Percentiles rank a stretch among this genome's conserved stretches.
Conservation (phyloP, 495 filamentous ascomycete genomes). For the Hypoxylon fragiforme region DNA sequence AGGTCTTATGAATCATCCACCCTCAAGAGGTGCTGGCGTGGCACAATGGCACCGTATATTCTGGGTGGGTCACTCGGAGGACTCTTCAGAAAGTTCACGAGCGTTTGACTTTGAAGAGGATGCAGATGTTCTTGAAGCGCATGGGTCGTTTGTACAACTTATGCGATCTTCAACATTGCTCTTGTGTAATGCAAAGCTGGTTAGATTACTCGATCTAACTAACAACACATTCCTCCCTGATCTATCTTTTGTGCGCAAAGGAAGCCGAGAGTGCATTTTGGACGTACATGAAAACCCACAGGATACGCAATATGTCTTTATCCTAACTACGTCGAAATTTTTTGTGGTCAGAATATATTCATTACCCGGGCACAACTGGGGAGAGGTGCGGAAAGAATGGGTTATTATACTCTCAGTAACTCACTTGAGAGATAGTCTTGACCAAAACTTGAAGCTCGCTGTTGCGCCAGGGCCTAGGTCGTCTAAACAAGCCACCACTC, state of each 20-base stretch:
- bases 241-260: conserved; percentile 15
- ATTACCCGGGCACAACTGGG: conserved; percentile 18
- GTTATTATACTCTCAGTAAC: conserved; percentile 28
- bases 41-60: conserved; percentile 34
- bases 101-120: conserved; percentile 23
- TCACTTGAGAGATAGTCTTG: conserved; percentile 33
- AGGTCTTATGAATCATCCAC: conserved; percentile 26
- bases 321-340: conserved; percentile 34
- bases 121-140: conserved; percentile 6
- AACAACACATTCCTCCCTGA: conserved; percentile 27
- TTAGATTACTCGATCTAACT: conserved; percentile 33
- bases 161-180: conserved; percentile 33
- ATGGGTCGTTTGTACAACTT: conserved; percentile 25
- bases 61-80: conserved; percentile 28
- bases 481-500: conserved; percentile 12
- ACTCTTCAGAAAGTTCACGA: conserved; percentile 15
- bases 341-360: conserved; percentile 32
- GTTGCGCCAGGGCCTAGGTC: conserved; percentile 22
- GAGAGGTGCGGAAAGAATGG: conserved; percentile 26
- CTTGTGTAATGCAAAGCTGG: conserved; percentile 25
- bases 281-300: conserved; percentile 28
- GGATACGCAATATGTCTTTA: conserved; percentile 33
- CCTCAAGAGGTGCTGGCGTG: conserved; percentile 10
- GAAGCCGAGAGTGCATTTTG: conserved; percentile 28
- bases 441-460: conserved; percentile 23